Evolutionary conservation across 1,139 yeast species (phyloP).

Genomic region (Geotrichum carabidarum): DNA sequence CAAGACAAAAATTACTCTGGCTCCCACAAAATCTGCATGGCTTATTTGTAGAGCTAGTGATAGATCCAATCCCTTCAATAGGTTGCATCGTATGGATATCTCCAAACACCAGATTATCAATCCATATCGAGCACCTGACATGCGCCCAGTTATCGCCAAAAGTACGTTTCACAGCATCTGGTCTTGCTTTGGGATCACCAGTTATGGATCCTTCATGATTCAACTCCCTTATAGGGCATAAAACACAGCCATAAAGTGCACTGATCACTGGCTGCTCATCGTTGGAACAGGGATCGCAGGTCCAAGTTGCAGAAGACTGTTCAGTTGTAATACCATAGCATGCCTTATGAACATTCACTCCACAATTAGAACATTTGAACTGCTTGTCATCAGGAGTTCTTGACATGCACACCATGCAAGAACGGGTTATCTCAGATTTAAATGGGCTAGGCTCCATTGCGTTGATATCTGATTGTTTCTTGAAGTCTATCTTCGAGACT

Average conservation of each 20-base stretch:
- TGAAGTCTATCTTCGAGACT: no score
- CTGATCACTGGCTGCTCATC: slow-evolving; percentile 57
- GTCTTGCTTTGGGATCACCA: slow-evolving; percentile 42
- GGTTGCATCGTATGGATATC: slow-evolving; percentile 45
- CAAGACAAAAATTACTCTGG: slow-evolving; percentile 41
- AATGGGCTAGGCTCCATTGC: neutral
- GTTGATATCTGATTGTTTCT: no score
- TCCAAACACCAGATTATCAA: slow-evolving; percentile 42
- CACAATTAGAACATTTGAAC: slow-evolving; percentile 63
- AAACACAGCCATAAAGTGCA: slow-evolving; percentile 55
- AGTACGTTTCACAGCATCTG: slow-evolving; percentile 73
- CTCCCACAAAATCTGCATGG: slow-evolving; percentile 43
- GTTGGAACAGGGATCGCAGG: slow-evolving; percentile 78
- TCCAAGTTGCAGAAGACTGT: slow-evolving; percentile 49
- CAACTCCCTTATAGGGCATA: slow-evolving; percentile 57
- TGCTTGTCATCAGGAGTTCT: slow-evolving; percentile 40
- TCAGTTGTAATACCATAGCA: slow-evolving; percentile 57
- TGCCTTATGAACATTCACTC: slow-evolving; percentile 60
- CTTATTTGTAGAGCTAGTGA: slow-evolving; percentile 27
- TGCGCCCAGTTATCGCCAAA: slow-evolving; percentile 75
- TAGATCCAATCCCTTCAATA: slow-evolving; percentile 32
- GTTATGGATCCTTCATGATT: slow-evolving; percentile 45
- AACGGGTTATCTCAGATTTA: slow-evolving; percentile 17
- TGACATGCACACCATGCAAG: slow-evolving; percentile 57
- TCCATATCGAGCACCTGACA: slow-evolving; percentile 64